Evolutionary conservation across 768 basidiomycete genomes (phyloP).

Genomic region (Tylopilus rubrobrunneus): DNA sequence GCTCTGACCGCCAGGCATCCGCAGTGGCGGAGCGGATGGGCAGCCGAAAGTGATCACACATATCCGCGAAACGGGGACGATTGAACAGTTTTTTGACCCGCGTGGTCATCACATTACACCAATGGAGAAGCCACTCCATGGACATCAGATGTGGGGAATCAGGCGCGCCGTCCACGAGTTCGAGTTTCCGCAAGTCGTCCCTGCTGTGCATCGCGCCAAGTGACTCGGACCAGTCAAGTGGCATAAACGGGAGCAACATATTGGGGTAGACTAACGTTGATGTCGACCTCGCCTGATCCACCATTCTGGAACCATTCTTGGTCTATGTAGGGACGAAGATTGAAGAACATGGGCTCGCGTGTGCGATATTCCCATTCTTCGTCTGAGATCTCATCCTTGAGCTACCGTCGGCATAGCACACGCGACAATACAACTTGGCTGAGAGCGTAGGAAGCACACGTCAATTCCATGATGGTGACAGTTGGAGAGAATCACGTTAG

Average conservation of each 20-base stretch:
- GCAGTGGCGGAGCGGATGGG: constrained; percentile 17
- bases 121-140: constrained; percentile 41
- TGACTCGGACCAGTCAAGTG: constrained; percentile 9
- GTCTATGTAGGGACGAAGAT: constrained; percentile 47
- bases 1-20: neutral
- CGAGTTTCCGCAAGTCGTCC: constrained; percentile 18
- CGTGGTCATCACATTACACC: constrained; percentile 35
- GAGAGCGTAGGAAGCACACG: too few relatives aligned
- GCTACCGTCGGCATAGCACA: constrained; percentile 40
- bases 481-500: constrained; percentile 28
- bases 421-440: constrained; percentile 20
- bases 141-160: constrained; percentile 39
- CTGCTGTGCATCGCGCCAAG: constrained; percentile 16
- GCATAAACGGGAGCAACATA: constrained; percentile 45
- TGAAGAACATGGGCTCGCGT: constrained; percentile 46
- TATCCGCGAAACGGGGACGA: constrained; percentile 36
- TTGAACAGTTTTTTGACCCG: constrained; percentile 28
- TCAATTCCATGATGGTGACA: constrained; percentile 35
- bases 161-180: constrained; percentile 38
- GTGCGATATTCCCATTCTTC: constrained; percentile 36
- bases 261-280: constrained; percentile 42
- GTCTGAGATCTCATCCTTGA: constrained; percentile 46
- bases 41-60: constrained; percentile 27
- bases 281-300: constrained; percentile 31
- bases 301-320: constrained; percentile 36